Base-by-base conservation (phyloP, 1,139 yeast genomes). In the Nakaseomyces nivariensis region DNA sequence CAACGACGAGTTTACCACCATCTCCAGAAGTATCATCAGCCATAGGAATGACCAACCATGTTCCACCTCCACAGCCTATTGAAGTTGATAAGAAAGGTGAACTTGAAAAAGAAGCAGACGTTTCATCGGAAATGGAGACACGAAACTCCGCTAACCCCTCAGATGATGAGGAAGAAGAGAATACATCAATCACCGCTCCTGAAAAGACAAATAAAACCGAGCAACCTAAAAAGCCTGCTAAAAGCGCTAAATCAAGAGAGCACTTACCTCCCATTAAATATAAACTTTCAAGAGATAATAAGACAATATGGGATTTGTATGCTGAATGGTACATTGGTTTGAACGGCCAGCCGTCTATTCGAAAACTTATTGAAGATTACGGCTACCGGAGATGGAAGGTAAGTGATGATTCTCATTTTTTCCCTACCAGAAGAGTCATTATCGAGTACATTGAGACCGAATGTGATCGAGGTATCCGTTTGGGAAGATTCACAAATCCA, bases 341-440 rank as follows among this genome's bases (percentile, higher is more conserved):
- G n/a, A 62, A 61, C 47, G 67, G 67, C 9, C 58, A 64, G 42
- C 59, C 58, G n/a, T 62, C 70, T 5, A 63, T 66, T 27, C 59
- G 59, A 42, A 58, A 57, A 25, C 48, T 66, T 43, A 66, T 66
- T 26, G 64, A 66, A 43, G 59, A 56, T 24, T 66, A 62, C 50
- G 70, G 70, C 5, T 64, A 62, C 60, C 57, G 70, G 46, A 58
- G 68, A 22, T 66, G 70, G 70, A 66, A 66, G 51, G 70, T 66
- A 1, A 59, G 62, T 44, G 68, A 64, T 7, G 70, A 66, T 52
- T 66, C 70, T 1, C 70, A 66, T 52, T 66, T 66, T 45, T 66
- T 66, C 44, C 70, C 70, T 5, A 66, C 69, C 8, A 59, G 70
- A 49, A 57, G 68, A 48, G 62, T 66, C 43, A 56, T 61, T 50